Percentiles rank a stretch among this genome's conserved stretches.
These are phyloP conservation scores for Excoecaria cochinchinensis DNA, from an alignment of 345 rosid genomes.

Conservation along the genomic window DNA sequence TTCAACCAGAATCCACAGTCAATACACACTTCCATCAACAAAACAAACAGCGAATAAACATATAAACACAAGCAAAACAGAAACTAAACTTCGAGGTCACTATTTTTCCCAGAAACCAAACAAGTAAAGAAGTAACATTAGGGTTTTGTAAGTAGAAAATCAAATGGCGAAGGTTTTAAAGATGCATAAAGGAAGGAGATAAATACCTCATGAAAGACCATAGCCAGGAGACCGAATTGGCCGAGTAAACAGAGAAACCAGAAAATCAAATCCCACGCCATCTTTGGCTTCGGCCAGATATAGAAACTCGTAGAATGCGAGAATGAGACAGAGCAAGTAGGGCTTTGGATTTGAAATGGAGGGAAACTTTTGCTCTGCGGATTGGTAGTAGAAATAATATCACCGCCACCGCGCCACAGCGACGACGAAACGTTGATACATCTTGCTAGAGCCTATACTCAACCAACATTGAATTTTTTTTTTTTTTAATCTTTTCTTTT, in stretches of 20 bases:
- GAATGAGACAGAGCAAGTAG: neutral
- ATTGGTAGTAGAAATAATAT: neutral
- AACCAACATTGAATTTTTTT: neutral
- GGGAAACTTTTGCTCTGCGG: neutral
- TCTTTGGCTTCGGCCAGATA: neutral
- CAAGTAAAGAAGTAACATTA: neutral
- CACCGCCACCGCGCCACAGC: neutral
- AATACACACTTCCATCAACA: neutral
- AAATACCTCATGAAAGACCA: constrained; percentile 66
- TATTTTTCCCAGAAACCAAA: constrained; percentile 4
- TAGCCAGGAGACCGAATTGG: constrained; percentile 62
- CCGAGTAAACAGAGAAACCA: constrained; percentile 57
- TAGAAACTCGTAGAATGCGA: neutral
- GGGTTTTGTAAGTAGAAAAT: too few species aligned
- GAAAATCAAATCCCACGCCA: constrained; percentile 58
- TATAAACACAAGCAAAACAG: neutral
- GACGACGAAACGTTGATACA: neutral
- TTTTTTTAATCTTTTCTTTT: too few species aligned
- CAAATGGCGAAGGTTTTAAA: neutral
- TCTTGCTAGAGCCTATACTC: too few species aligned
- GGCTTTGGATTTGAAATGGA: neutral
- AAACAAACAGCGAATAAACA: neutral
- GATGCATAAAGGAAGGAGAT: neutral
- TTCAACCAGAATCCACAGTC: neutral
- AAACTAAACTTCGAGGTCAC: neutral